Conservation (phyloP, 78 protist genomes). For the Dictyostelium citrinum region DNA sequence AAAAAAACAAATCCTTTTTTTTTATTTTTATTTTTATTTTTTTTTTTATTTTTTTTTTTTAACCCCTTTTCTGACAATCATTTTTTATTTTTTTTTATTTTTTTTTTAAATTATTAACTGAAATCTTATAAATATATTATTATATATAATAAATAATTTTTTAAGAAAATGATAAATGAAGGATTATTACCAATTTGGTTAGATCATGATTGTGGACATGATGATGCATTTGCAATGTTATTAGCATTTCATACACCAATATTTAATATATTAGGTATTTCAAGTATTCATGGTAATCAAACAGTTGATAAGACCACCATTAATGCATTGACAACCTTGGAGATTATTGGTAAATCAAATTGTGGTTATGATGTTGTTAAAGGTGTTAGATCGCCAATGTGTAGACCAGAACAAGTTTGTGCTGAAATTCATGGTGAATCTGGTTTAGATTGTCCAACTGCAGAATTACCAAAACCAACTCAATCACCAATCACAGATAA, state of each 20-base stretch:
- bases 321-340: constrained; percentile 80
- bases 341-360: constrained; percentile 32
- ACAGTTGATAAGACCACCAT: constrained; percentile 88
- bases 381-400: constrained; percentile 63
- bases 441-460: constrained; percentile 82
- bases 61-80: too few relatives aligned
- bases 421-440: constrained; percentile 92
- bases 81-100: too few relatives aligned
- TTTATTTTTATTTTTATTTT: neutral
- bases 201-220: constrained; percentile 92
- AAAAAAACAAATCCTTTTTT: too few relatives aligned
- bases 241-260: constrained; percentile 47
- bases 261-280: constrained; percentile 81
- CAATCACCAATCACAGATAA: constrained; percentile 6
- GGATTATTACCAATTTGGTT: constrained; percentile 67
- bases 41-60: neutral
- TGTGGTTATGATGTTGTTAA: constrained; percentile 42
- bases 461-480: neutral
- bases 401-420: constrained; percentile 58
- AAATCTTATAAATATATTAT: too few relatives aligned
- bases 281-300: constrained; percentile 93
- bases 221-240: constrained; percentile 92
- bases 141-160: neutral
- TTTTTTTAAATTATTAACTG: too few relatives aligned
- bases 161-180: neutral